Base-by-base conservation (phyloP, 148 eudicot genomes). In the Hydrangea macrophylla region DNA sequence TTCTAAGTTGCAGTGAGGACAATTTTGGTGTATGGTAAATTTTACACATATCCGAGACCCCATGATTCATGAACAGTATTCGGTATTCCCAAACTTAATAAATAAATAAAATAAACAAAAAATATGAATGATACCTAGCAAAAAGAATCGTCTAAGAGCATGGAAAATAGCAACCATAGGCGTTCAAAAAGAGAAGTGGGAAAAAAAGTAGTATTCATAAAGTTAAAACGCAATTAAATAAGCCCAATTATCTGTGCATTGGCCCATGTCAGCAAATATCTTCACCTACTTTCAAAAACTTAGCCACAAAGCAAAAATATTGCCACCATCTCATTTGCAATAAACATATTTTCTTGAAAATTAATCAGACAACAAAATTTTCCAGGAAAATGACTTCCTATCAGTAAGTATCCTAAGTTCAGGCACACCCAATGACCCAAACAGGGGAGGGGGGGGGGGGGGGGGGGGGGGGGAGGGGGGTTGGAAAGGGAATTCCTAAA, bases 141-240 rank as follows among this genome's bases (percentile, higher is more conserved):
- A 39, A 26, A 62, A 62, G 33, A 25, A 25, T 62, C 23, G 25
- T 6, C 37, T 23, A 23, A 62, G 40, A 62, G 67, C 54, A 42
- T 40, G 8, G 25, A 42, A 18, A 64, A 44, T 44, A 22, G 55
- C 67, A 64, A 42, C 55, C 56, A 22, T 40, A 39, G 33, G 42
- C 67, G 27, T 64, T 64, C 37, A 44, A 45, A 58, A 27, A 42
- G 17, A 27, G 39, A 35, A 35, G 8, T 35, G 8, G n/a, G 6
- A n/a, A 42, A 44, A 20, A 51, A 53, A 62, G 42, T 62, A 62
- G 7, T 57, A 60, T 18, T 15, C n/a, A 48, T 42, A 5, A 35
- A 15, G 26, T 6, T 12, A 61, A 2, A 35, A 35, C 5, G 8
- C 4, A 35, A 35, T 35, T 35, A 35, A 35, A 35, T 3, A 35